Percentiles rank a stretch among this genome's conserved stretches.
phyloP scores from a whole-genome alignment of 1,139 yeast species.

The Geotrichum fermentans region DNA sequence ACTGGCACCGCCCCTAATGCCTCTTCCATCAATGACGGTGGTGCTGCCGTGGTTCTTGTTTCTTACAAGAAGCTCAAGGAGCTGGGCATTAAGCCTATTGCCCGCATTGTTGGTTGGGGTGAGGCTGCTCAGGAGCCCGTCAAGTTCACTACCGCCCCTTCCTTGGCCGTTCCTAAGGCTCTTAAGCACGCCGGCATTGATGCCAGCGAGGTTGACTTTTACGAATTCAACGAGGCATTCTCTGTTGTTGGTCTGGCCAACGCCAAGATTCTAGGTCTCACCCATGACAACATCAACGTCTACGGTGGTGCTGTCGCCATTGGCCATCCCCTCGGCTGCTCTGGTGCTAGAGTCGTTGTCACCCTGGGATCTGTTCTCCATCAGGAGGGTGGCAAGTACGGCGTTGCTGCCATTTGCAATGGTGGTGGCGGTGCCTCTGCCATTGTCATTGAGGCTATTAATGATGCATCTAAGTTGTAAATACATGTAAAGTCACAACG shows the following conservation, averaged over 20 bases:
- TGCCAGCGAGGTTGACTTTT: slow-evolving; percentile 62
- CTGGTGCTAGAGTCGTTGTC: slow-evolving; percentile 92
- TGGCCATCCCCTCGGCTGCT: slow-evolving; percentile 96
- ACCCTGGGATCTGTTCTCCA: slow-evolving; percentile 71
- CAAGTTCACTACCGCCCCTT: slow-evolving; percentile 92
- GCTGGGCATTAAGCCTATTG: slow-evolving; percentile 80
- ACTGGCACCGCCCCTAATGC: slow-evolving; percentile 97
- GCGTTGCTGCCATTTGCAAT: slow-evolving; percentile 94
- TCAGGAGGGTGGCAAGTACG: slow-evolving; percentile 74
- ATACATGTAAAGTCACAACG: too few relatives aligned
- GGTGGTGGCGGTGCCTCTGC: slow-evolving; percentile 99
- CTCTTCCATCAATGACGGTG: slow-evolving; percentile 94
- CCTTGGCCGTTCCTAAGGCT: slow-evolving; percentile 92
- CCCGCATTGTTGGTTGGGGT: slow-evolving; percentile 89
- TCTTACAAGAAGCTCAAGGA: slow-evolving; percentile 79
- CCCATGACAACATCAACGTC: slow-evolving; percentile 70
- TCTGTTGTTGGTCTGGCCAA: slow-evolving; percentile 93
- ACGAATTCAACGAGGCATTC: slow-evolving; percentile 95
- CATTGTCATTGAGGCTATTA: slow-evolving; percentile 54
- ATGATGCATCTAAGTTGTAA: slow-evolving; percentile 16
- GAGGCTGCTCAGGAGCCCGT: slow-evolving; percentile 94
- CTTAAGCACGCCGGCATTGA: slow-evolving; percentile 74
- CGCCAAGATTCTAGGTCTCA: slow-evolving; percentile 63
- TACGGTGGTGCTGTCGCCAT: slow-evolving; percentile 98
- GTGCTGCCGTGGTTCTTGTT: slow-evolving; percentile 85